These are phyloP conservation scores for Jatropha curcas DNA, from an alignment of 345 rosid genomes.

Conservation along the genomic window DNA sequence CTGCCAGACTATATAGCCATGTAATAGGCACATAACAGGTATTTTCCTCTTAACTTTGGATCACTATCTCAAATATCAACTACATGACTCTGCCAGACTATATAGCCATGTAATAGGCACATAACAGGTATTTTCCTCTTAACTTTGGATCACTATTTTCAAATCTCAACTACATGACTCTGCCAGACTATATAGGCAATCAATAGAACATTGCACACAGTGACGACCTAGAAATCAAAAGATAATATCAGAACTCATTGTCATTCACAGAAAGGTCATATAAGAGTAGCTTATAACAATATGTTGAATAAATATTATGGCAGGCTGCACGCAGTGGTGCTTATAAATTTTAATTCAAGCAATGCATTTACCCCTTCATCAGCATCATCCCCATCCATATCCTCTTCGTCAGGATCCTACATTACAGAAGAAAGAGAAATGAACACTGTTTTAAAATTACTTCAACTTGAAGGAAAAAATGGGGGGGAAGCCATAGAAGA, in stretches of 20 bases:
- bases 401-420: constrained; percentile 30
- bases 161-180: not conserved
- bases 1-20: too few species aligned
- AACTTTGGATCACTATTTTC: not conserved
- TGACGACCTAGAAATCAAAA: not conserved
- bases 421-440: not conserved
- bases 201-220: not conserved
- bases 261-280: not conserved
- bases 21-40: too few species aligned
- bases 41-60: too few species aligned
- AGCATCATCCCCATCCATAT: constrained; percentile 23
- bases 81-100: too few species aligned
- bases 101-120: too few species aligned
- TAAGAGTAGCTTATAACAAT: not conserved
- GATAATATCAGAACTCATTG: not conserved
- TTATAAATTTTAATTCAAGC: not conserved
- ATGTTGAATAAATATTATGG: not conserved
- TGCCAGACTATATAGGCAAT: not conserved
- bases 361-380: constrained; percentile 23
- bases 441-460: not conserved
- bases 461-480: not conserved
- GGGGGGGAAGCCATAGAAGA: not conserved
- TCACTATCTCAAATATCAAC: too few species aligned
- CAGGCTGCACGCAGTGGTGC: not conserved
- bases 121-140: not conserved